phyloP scores from a whole-genome alignment of 768 basidiomycete species.

The Tricholoma furcatifolium region DNA sequence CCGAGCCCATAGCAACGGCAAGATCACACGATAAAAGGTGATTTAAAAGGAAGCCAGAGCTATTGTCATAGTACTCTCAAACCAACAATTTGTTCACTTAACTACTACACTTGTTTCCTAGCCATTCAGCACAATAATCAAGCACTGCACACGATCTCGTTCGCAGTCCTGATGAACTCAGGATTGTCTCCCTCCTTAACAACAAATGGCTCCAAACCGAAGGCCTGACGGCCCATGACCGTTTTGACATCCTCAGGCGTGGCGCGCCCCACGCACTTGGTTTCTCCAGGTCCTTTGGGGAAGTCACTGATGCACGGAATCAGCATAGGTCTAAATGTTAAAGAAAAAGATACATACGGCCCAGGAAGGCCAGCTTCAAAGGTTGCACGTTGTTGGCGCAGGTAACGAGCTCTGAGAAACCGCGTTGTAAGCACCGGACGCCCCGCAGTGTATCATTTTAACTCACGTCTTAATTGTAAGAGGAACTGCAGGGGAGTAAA shows the following conservation, averaged over 20 bases:
- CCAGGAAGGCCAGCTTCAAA: conserved; percentile 48
- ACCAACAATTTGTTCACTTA: too few species aligned
- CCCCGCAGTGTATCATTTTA: background rate
- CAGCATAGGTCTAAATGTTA: background rate
- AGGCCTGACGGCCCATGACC: conserved; percentile 33
- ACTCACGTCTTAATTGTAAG: conserved; percentile 49
- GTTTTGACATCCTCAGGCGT: conserved; percentile 30
- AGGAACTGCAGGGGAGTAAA: conserved; percentile 57
- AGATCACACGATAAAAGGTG: too few species aligned
- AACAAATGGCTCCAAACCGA: conserved; percentile 37
- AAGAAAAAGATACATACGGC: conserved; percentile 33
- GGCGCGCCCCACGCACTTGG: conserved; percentile 37
- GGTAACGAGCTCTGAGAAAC: conserved; percentile 40
- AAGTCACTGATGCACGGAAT: conserved; percentile 38
- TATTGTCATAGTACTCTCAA: too few species aligned
- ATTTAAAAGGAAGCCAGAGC: too few species aligned
- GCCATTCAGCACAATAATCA: background rate
- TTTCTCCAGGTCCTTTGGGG: conserved; percentile 52
- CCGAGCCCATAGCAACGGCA: too few species aligned
- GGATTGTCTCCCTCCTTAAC: background rate
- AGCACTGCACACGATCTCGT: conserved; percentile 19
- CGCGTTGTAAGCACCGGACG: background rate
- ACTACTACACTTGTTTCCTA: too few species aligned
- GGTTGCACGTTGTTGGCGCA: conserved; percentile 46
- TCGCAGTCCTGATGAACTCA: conserved; percentile 14